phyloP scores from a whole-genome alignment of 441 rosid genomes.

The Populus hybrid region DNA sequence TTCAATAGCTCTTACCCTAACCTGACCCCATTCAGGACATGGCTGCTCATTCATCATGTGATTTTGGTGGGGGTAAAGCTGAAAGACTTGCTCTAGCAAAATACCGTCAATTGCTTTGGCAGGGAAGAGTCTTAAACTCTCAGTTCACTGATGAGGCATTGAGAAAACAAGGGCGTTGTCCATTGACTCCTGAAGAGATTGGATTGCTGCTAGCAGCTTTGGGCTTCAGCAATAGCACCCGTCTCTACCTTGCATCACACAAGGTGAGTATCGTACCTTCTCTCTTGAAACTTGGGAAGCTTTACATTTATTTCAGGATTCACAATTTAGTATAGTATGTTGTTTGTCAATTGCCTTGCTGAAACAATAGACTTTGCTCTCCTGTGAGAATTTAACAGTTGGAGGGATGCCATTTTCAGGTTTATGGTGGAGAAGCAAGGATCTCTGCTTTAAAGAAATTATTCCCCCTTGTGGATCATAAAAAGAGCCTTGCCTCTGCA shows the following conservation, averaged over 20 bases:
- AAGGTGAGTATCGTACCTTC: slow-evolving; percentile 40
- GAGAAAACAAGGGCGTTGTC: neutral
- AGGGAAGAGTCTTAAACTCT: slow-evolving; percentile 60
- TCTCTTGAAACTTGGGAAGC: neutral
- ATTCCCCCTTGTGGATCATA: slow-evolving; percentile 91
- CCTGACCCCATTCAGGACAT: slow-evolving; percentile 39
- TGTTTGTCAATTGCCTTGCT: neutral
- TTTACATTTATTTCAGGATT: neutral
- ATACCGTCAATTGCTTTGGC: slow-evolving; percentile 94
- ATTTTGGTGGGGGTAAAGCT: slow-evolving; percentile 97
- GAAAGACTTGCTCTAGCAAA: slow-evolving; percentile 92
- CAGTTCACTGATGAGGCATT: neutral
- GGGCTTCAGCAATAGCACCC: slow-evolving; percentile 84
- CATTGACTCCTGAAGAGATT: neutral
- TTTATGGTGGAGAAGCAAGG: slow-evolving; percentile 96
- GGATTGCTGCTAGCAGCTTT: slow-evolving; percentile 88
- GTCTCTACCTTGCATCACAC: slow-evolving; percentile 94
- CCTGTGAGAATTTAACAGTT: slow-evolving; percentile 2
- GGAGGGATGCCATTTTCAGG: slow-evolving; percentile 37
- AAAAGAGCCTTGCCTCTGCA: slow-evolving; percentile 77
- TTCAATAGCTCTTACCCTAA: neutral
- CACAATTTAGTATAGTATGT: neutral
- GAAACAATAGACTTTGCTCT: neutral
- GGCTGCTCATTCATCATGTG: slow-evolving; percentile 99
- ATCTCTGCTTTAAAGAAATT: slow-evolving; percentile 68